A percentile compares a stretch with the other conserved stretches of the same genome.
Evolutionary conservation across 1,284 basidiomycete species (phyloP).

Genomic region (Marasmius sp.): DNA sequence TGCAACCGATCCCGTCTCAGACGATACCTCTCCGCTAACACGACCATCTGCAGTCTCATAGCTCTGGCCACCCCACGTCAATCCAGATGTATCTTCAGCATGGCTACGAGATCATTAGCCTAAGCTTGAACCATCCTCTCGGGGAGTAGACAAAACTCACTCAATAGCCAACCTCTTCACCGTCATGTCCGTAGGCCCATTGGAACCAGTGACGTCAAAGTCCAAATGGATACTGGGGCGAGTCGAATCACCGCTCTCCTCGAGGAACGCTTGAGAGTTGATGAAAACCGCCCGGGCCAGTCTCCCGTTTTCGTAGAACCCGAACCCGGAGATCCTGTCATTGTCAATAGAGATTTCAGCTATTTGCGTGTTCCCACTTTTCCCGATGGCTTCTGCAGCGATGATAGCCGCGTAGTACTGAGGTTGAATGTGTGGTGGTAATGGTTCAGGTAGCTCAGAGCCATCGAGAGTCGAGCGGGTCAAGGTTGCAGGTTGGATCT

Average conservation of each 20-base stretch:
- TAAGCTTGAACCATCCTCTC: not conserved
- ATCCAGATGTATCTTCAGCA: slow-evolving; percentile 54
- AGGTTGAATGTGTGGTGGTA: slow-evolving; percentile 23
- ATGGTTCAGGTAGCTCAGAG: slow-evolving; percentile 15
- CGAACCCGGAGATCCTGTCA: slow-evolving; percentile 6
- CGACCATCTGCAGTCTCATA: slow-evolving; percentile 57
- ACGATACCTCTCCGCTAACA: slow-evolving; percentile 38
- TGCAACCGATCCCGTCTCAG: slow-evolving; percentile 35
- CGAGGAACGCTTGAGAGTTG: slow-evolving; percentile 13
- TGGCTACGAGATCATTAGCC: slow-evolving; percentile 31
- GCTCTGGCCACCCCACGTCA: slow-evolving; percentile 66
- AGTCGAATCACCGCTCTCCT: slow-evolving; percentile 24
- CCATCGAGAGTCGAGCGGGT: slow-evolving; percentile 18
- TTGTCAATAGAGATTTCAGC: slow-evolving; percentile 8
- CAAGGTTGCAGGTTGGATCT: slow-evolving; percentile 24
- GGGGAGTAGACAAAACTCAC: slow-evolving; percentile 26
- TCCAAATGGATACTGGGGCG: slow-evolving; percentile 44
- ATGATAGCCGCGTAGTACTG: slow-evolving; percentile 22
- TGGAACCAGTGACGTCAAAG: slow-evolving; percentile 34
- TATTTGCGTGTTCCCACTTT: slow-evolving; percentile 3
- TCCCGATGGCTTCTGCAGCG: slow-evolving; percentile 23
- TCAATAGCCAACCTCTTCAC: slow-evolving; percentile 47
- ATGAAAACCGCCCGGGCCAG: slow-evolving; percentile 11
- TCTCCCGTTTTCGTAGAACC: slow-evolving; percentile 4
- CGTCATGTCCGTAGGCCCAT: slow-evolving; percentile 25